A percentile compares a stretch with the other conserved stretches of the same genome.
These are phyloP conservation scores for Cystobasidium tubakii DNA, from an alignment of 768 basidiomycete species.

Conservation along the genomic window DNA sequence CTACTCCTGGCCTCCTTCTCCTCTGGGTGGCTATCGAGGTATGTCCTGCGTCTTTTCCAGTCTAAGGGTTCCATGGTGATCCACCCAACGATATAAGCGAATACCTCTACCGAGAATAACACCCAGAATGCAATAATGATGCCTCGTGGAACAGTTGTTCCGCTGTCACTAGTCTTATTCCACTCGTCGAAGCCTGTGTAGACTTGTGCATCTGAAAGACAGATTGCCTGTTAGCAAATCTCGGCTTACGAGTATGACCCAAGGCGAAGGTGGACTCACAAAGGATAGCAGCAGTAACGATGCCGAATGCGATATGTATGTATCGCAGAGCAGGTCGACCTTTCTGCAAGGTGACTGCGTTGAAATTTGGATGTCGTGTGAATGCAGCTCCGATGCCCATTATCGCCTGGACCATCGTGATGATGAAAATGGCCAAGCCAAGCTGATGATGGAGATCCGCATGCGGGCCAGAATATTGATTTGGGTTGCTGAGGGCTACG, in stretches of 20 bases:
- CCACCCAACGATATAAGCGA: conserved; percentile 33
- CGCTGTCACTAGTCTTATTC: conserved; percentile 27
- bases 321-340: not conserved
- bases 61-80: conserved; percentile 25
- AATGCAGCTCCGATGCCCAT: not conserved
- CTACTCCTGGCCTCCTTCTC: not conserved
- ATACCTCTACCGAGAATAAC: conserved; percentile 14
- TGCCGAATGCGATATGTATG: conserved; percentile 32
- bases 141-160: not conserved
- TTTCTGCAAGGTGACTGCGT: conserved; percentile 20
- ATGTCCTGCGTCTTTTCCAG: conserved; percentile 4
- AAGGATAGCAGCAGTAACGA: conserved; percentile 25
- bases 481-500: conserved; percentile 5
- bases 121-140: conserved; percentile 33
- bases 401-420: not conserved
- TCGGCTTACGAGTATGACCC: too few species aligned
- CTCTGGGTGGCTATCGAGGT: not conserved
- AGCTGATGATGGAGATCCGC: conserved; percentile 25
- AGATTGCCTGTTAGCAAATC: not conserved
- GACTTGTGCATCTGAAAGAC: conserved; percentile 7
- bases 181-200: conserved; percentile 34
- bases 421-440: conserved; percentile 19
- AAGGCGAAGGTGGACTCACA: too few species aligned
- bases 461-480: conserved; percentile 3
- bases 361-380: conserved; percentile 8